These are phyloP conservation scores for Coniferiporia weirii DNA, from an alignment of 1,284 basidiomycete species.

Conservation along the genomic window DNA sequence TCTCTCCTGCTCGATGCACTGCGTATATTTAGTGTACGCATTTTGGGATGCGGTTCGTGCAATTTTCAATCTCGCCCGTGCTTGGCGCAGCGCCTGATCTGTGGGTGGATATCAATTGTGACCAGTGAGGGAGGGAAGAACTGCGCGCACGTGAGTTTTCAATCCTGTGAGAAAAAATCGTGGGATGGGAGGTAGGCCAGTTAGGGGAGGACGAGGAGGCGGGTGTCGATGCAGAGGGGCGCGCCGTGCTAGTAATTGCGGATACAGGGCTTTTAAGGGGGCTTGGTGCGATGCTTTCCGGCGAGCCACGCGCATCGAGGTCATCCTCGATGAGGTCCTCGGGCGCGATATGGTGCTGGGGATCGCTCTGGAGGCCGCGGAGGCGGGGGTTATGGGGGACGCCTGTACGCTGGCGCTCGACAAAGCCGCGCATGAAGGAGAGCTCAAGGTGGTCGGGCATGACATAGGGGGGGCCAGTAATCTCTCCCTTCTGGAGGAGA, in stretches of 20 bases:
- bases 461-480: conserved; percentile 51
- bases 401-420: conserved; percentile 61
- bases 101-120: neutral
- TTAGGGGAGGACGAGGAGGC: conserved; percentile 2
- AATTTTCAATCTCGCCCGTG: conserved; percentile 38
- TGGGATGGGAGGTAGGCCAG: conserved; percentile 4
- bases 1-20: conserved; percentile 60
- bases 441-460: conserved; percentile 76
- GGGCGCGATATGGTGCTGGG: conserved; percentile 32
- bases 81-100: conserved; percentile 30
- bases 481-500: conserved; percentile 79
- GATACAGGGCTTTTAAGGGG: conserved; percentile 15
- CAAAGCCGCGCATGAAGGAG: conserved; percentile 70
- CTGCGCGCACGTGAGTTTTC: conserved; percentile 10
- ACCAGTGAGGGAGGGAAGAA: neutral
- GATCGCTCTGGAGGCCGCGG: conserved; percentile 35
- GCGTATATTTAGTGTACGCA: conserved; percentile 61
- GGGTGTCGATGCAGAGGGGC: neutral
- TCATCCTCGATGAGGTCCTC: conserved; percentile 19
- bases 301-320: conserved; percentile 11
- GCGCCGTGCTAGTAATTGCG: neutral
- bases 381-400: conserved; percentile 74
- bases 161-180: conserved; percentile 5
- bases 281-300: conserved; percentile 7
- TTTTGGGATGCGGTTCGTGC: conserved; percentile 69